Percentiles rank a stretch among this genome's conserved stretches.
phyloP scores from a whole-genome alignment of 129 eudicot genomes.

The Deinandra increscens region DNA sequence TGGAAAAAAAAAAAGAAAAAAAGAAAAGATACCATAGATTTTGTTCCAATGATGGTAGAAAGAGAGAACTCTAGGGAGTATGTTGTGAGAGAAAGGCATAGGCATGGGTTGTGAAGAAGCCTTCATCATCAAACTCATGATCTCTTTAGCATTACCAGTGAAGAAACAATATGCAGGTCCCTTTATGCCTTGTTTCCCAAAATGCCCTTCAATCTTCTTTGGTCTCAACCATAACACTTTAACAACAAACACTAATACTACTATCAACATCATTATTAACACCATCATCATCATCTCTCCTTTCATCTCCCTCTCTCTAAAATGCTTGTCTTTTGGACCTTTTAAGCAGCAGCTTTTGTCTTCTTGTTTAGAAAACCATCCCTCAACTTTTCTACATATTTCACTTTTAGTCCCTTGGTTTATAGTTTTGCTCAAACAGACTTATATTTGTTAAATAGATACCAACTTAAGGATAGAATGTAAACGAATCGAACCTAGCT shows the following conservation, averaged over 20 bases:
- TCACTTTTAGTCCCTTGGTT: conserved; percentile 13
- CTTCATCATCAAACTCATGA: conserved; percentile 68
- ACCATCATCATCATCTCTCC: conserved; percentile 28
- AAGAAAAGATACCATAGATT: conserved; percentile 60
- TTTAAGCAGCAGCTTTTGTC: conserved; percentile 40
- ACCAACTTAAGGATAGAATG: neutral
- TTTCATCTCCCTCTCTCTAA: conserved; percentile 22
- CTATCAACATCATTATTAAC: conserved; percentile 22
- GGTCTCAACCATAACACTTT: conserved; percentile 89
- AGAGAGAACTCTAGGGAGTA: conserved; percentile 93
- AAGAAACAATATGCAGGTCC: conserved; percentile 89
- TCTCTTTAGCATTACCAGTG: conserved; percentile 87
- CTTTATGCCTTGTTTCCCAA: conserved; percentile 76
- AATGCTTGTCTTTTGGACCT: conserved; percentile 34
- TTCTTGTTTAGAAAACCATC: neutral
- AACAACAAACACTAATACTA: conserved; percentile 25
- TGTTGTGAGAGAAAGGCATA: conserved; percentile 75
- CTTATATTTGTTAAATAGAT: neutral
- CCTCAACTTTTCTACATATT: conserved; percentile 15
- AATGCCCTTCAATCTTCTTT: conserved; percentile 74
- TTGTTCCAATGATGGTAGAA: conserved; percentile 98
- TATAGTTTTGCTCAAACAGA: neutral
- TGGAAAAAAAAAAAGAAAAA: neutral
- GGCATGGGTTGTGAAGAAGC: conserved; percentile 88
- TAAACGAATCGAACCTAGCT: neutral